A percentile compares a stretch with the other conserved stretches of the same genome.
Evolutionary conservation across 306 rosid species (phyloP).

Genomic region (Lathyrus oleraceus): DNA sequence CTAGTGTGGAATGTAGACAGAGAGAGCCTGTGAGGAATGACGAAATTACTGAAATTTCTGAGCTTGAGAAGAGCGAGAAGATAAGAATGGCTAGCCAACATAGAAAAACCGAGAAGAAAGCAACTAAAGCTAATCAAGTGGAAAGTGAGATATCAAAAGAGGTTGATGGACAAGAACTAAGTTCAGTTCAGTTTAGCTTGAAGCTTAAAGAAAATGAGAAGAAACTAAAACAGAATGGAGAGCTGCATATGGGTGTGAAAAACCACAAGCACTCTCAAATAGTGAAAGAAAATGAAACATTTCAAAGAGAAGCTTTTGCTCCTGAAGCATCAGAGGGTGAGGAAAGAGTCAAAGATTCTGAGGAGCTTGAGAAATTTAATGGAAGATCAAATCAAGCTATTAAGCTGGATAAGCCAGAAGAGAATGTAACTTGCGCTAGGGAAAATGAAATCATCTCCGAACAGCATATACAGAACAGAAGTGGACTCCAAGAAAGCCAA

Average conservation of each 20-base stretch:
- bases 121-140: slow-evolving; percentile 33
- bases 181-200: slow-evolving; percentile 45
- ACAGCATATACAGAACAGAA: slow-evolving; percentile 39
- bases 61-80: slow-evolving; percentile 43
- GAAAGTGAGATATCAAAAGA: slow-evolving; percentile 34
- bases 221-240: slow-evolving; percentile 36
- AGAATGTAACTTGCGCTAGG: slow-evolving; percentile 24
- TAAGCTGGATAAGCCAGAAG: slow-evolving; percentile 24
- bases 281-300: slow-evolving; percentile 40
- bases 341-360: slow-evolving; percentile 35
- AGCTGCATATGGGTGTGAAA: slow-evolving; percentile 30
- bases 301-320: slow-evolving; percentile 35
- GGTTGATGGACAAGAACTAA: slow-evolving; percentile 31
- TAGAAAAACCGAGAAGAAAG: slow-evolving; percentile 43
- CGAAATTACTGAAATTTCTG: slow-evolving; percentile 39
- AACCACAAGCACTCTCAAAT: slow-evolving; percentile 30
- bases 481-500: slow-evolving; percentile 39
- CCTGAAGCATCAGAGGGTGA: slow-evolving; percentile 34
- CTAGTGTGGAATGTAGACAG: slow-evolving; percentile 41
- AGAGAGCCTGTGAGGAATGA: slow-evolving; percentile 49
- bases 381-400: slow-evolving; percentile 32
- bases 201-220: slow-evolving; percentile 42
- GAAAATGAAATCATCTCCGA: slow-evolving; percentile 43
- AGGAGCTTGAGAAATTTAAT: slow-evolving; percentile 40
- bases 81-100: slow-evolving; percentile 31